A percentile compares a stretch with the other conserved stretches of the same genome.
Evolutionary conservation across 106 monocot genomes (phyloP).

Genomic region (Phalaenopsis aphrodite): DNA sequence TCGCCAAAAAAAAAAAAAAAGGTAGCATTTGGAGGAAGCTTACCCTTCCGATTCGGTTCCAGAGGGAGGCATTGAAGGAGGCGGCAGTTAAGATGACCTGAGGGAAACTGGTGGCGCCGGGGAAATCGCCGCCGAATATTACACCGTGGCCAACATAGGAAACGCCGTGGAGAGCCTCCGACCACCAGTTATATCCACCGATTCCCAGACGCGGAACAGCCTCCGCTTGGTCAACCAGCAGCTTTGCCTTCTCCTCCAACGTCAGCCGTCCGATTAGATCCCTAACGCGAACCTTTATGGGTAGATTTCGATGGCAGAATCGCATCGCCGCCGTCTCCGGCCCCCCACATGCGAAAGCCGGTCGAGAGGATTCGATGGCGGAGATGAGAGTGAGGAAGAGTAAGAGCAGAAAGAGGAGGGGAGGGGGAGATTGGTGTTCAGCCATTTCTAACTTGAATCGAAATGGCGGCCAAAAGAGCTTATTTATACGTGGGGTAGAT

Average conservation of each 20-base stretch:
- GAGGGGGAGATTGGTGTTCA: too few relatives aligned
- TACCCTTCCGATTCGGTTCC: conserved; percentile 28
- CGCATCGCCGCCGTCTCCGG: not conserved
- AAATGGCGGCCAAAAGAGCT: too few relatives aligned
- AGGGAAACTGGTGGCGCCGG: conserved; percentile 44
- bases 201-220: conserved; percentile 31
- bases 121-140: conserved; percentile 15
- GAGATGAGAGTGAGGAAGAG: not conserved
- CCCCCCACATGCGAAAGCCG: not conserved
- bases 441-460: too few relatives aligned
- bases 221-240: conserved; percentile 19
- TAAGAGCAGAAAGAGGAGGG: too few relatives aligned
- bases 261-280: conserved; percentile 25
- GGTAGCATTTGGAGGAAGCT: too few relatives aligned
- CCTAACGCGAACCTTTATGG: conserved; percentile 16
- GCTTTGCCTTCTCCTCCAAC: conserved; percentile 29
- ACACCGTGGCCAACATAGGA: conserved; percentile 18
- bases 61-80: conserved; percentile 40
- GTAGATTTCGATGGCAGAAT: conserved; percentile 3
- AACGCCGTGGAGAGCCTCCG: conserved; percentile 52
- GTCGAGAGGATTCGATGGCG: not conserved
- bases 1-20: too few relatives aligned
- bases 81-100: conserved; percentile 27
- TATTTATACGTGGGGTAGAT: too few relatives aligned
- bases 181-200: conserved; percentile 43